Evolutionary conservation across 768 basidiomycete genomes (phyloP), one percentile per base, ranked within the genome.

Genomic region (Mycena crocata): DNA sequence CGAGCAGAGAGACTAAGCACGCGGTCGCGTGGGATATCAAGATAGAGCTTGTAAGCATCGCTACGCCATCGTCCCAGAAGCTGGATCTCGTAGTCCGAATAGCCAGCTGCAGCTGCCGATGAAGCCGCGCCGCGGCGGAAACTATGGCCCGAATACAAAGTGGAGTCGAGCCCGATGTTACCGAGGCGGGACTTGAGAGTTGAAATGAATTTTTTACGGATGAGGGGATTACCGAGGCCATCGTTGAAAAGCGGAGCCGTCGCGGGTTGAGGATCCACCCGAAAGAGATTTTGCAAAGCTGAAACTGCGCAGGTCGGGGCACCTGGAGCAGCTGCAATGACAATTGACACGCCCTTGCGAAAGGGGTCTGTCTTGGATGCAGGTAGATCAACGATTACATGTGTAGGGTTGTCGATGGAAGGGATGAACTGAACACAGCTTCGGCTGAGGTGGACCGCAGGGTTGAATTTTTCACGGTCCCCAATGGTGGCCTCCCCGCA

Each of bases 41-140:
- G 73, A 68, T 83, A 82, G 6, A 81, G 74, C 46, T 78, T 79
- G 75, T 80, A 82, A 9, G 76, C 73, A 52, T 81, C 75, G 58
- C 79, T 80, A 7, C 71, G 68, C 81, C 81, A 81, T 13, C 76
- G 74, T 2, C 80, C 77, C 1, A 82, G 72, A 7, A 78, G 74
- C 70, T 82, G 79, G 28, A 82, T 81, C 58, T 82, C 76, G 44
- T 76, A 72, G 30, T 80, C 78, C 0, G 72, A 52, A 59, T 72
- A 78, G 0, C 80, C 78, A 0, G 68, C 79, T 1, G 70, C 61
- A 1, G 73, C 73, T 1, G 81, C 80, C 5, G 76, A 68, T 8
- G 78, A 66, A 1, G 80, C 80, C 0, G 74, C 75, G 4, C 75
- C 73, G 2, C 73, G 57, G 15, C 55, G 55, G 30, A 57, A 57